These are phyloP conservation scores for Solanum gracilifrons DNA, from an alignment of 257 asterid species.

Conservation along the genomic window DNA sequence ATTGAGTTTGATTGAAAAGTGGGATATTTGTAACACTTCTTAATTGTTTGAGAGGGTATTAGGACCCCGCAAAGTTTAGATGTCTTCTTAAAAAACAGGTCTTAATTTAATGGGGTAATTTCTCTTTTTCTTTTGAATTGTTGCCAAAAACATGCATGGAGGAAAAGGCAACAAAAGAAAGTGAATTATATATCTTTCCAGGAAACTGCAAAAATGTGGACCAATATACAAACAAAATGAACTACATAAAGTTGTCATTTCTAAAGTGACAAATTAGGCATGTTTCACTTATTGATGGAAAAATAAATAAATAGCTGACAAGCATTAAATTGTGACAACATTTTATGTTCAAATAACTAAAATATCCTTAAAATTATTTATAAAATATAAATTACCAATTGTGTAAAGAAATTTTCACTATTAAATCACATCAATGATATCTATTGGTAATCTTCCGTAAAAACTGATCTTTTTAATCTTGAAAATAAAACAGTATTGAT, in stretches of 20 bases:
- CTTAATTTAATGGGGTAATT: too few species aligned
- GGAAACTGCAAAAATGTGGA: not conserved
- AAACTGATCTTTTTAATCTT: not conserved
- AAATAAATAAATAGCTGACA: not conserved
- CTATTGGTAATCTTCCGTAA: not conserved
- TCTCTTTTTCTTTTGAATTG: not conserved
- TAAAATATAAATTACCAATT: not conserved
- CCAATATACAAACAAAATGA: not conserved
- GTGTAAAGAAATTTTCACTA: not conserved
- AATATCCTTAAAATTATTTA: not conserved
- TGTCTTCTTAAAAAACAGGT: too few species aligned
- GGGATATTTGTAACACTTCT: too few species aligned
- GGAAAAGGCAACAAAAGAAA: not conserved
- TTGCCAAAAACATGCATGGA: not conserved
- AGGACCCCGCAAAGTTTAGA: accelerated
- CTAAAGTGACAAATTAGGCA: not conserved
- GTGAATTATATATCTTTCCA: not conserved
- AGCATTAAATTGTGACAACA: not conserved
- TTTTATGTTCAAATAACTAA: not conserved
- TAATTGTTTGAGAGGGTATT: too few species aligned
- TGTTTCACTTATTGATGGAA: not conserved
- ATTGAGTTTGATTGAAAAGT: too few species aligned
- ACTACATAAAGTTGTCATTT: not conserved
- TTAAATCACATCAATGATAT: not conserved
- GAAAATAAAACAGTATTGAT: not conserved